Conservation (phyloP, 306 rosid genomes). For the Quercus dentata region DNA sequence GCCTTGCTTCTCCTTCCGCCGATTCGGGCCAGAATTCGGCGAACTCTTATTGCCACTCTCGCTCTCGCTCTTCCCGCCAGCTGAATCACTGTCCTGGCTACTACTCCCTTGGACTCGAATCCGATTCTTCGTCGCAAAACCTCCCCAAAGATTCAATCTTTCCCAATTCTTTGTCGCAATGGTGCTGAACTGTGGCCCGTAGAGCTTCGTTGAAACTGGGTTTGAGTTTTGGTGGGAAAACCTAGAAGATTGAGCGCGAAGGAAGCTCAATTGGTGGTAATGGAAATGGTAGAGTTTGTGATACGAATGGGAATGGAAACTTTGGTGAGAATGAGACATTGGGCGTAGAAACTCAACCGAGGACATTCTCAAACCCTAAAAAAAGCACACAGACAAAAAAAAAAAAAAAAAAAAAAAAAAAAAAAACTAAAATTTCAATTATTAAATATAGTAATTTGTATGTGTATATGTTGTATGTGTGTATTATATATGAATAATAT, state of each 20-base stretch:
- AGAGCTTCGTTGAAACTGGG: neutral
- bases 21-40: constrained; percentile 48
- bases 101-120: constrained; percentile 33
- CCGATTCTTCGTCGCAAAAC: constrained; percentile 26
- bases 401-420: neutral
- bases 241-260: constrained; percentile 37
- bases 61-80: constrained; percentile 49
- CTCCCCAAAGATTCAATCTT: constrained; percentile 51
- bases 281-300: constrained; percentile 34
- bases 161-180: constrained; percentile 24
- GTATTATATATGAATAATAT: neutral
- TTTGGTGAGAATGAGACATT: constrained; percentile 25
- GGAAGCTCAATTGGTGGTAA: constrained; percentile 36
- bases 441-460: too few relatives aligned
- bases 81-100: constrained; percentile 71
- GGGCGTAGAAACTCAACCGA: constrained; percentile 62
- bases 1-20: constrained; percentile 69
- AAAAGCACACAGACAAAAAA: too few relatives aligned
- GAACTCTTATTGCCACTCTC: constrained; percentile 55
- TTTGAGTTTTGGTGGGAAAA: constrained; percentile 25
- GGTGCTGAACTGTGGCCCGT: too few relatives aligned
- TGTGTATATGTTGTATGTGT: too few relatives aligned
- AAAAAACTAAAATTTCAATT: constrained; percentile 18
- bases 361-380: constrained; percentile 43
- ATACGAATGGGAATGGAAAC: constrained; percentile 43